Evolutionary conservation across 2,329 filamentous ascomycete genomes (phyloP), one percentile per base, ranked within the genome.

Genomic region (Pseudocercospora cruenta): DNA sequence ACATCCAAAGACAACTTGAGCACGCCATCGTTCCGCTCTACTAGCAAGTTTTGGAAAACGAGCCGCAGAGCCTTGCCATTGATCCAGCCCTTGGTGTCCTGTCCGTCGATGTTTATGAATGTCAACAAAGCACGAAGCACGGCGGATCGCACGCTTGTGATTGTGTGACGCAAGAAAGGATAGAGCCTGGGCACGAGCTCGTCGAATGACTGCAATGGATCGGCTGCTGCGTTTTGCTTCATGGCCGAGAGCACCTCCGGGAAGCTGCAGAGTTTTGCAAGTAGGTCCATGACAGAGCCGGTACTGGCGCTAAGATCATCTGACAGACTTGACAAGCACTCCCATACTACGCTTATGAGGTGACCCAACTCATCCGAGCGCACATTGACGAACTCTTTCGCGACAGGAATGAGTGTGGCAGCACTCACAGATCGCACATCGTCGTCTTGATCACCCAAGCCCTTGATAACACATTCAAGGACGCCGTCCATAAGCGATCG

Each of bases 251-350:
- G 82, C 7, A 98, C 94, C 80, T 97, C 88, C 0, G 92, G 92
- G 82, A 97, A 99, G 69, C 93, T 91, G 81, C 95, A 99, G 1
- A 99, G 87, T 67, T 95, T 98, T 14, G 96, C 95, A 19, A 99
- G 85, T 47, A 99, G 86, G 78, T 99, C 96, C 96, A 99, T 99
- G 62, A 99, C 96, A 64, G 93, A 96, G 57, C 95, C 95, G 9
- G 96, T 99, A 78, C 95, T 98, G 3, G 95, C 95, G 78, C 94
- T 98, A 19, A 99, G 85, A 76, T 99, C 95, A 76, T 99, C 95
- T 70, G 94, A 94, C n/a, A 99, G 84, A 76, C 96, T 96, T 3
- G 94, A 96, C 24, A 99, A 84, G 81, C 95, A 98, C 75, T 96
- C 92, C 95, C 95, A 99, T 28, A 99, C 94, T 66, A 98, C 96